phyloP scores from a whole-genome alignment of 257 asterid genomes.

The Nicotiana tabacum region DNA sequence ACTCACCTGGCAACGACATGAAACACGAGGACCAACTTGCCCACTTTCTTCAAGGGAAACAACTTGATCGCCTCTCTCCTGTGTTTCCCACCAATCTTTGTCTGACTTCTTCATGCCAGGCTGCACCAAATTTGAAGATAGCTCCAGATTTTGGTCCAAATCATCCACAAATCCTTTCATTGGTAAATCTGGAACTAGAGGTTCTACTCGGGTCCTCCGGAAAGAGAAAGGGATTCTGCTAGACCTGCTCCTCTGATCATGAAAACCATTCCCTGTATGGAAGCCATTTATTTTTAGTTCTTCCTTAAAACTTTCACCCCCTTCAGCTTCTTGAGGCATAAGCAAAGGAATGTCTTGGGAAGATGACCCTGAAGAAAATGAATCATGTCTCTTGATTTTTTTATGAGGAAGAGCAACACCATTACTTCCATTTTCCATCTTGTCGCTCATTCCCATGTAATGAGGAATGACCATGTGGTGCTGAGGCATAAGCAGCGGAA shows the following conservation, averaged over 20 bases:
- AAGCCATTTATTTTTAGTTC: conserved; percentile 47
- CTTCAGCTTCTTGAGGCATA: conserved; percentile 85
- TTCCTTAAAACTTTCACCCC: conserved; percentile 34
- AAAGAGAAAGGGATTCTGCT: conserved; percentile 64
- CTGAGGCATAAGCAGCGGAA: conserved; percentile 94
- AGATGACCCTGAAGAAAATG: conserved; percentile 60
- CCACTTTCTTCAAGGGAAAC: conserved; percentile 78
- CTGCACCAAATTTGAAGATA: conserved; percentile 45
- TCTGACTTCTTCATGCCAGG: conserved; percentile 38
- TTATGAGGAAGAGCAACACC: conserved; percentile 23
- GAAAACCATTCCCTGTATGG: conserved; percentile 28
- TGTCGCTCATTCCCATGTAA: conserved; percentile 65
- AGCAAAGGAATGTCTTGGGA: conserved; percentile 89
- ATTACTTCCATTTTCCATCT: conserved; percentile 27
- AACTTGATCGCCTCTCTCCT: conserved; percentile 80
- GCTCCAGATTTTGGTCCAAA: conserved; percentile 34
- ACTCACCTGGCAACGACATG: conserved; percentile 90
- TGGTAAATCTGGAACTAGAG: conserved; percentile 62
- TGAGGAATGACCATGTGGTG: conserved; percentile 99
- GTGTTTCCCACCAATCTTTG: conserved; percentile 90
- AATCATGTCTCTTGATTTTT: conserved; percentile 42
- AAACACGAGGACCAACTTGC: conserved; percentile 88
- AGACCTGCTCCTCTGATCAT: conserved; percentile 56
- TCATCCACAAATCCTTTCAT: conserved; percentile 93
- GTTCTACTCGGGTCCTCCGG: conserved; percentile 62